These are phyloP conservation scores for Stereum hirsutum DNA, from an alignment of 1,284 basidiomycete genomes.

Conservation along the genomic window DNA sequence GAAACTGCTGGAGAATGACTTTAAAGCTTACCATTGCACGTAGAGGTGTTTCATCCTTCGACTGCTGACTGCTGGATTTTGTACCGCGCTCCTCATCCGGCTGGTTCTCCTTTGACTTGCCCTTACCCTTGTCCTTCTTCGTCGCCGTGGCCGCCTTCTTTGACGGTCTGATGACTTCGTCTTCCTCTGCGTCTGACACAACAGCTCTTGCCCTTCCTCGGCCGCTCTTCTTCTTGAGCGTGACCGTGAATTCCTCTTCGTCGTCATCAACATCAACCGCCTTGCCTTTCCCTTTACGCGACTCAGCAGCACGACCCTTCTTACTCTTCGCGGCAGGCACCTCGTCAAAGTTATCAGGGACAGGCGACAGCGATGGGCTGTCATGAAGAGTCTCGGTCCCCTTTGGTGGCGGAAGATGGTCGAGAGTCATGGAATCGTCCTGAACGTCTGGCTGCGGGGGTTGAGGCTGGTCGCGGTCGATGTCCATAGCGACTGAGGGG, in stretches of 20 bases:
- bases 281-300: conserved; percentile 1
- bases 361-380: no score
- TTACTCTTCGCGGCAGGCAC: no score
- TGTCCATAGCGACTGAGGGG: neutral
- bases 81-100: neutral
- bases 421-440: neutral
- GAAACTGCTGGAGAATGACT: neutral
- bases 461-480: neutral
- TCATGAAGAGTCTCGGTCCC: neutral
- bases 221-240: neutral
- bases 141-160: conserved; percentile 1
- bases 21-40: conserved; percentile 5
- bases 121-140: neutral
- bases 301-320: no score
- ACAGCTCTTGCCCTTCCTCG: neutral
- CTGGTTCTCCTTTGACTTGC: neutral
- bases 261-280: conserved; percentile 2
- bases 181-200: conserved; percentile 4
- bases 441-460: neutral
- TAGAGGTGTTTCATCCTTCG: neutral
- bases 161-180: neutral
- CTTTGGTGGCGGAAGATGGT: neutral
- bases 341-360: no score
- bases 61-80: neutral
- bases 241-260: neutral